These are phyloP conservation scores for Paramyrothecium roridum DNA, from an alignment of 2,329 filamentous ascomycete genomes.

Conservation along the genomic window DNA sequence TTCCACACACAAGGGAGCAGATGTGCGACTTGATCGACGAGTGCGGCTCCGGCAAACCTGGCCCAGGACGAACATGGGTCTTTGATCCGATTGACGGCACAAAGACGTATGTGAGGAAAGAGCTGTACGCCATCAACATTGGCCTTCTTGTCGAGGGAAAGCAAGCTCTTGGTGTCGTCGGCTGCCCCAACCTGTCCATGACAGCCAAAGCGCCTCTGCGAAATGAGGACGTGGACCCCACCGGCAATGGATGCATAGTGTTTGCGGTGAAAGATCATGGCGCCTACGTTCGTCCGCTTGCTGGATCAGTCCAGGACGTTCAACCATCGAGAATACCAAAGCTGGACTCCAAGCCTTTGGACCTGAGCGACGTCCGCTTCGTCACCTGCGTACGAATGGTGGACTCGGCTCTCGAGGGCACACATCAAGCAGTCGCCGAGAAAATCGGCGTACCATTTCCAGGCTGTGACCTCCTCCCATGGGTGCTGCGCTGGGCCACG, in stretches of 20 bases:
- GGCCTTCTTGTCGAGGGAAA: slow-evolving; percentile 47
- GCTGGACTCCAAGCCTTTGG: slow-evolving; percentile 14
- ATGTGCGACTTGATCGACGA: slow-evolving; percentile 53
- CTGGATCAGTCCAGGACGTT: slow-evolving; percentile 14
- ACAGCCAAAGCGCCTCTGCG: slow-evolving; percentile 33
- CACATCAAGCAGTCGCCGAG: slow-evolving; percentile 41
- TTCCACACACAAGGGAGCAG: slow-evolving; percentile 36
- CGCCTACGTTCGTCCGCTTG: slow-evolving; percentile 41
- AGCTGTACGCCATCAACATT: slow-evolving; percentile 57
- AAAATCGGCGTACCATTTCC: slow-evolving; percentile 39
- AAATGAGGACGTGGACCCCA: slow-evolving; percentile 41
- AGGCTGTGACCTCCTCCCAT: slow-evolving; percentile 51
- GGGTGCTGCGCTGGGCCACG: slow-evolving; percentile 54
- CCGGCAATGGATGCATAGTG: slow-evolving; percentile 44
- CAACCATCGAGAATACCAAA: slow-evolving; percentile 28
- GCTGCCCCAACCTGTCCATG: slow-evolving; percentile 40
- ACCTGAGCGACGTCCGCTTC: slow-evolving; percentile 30
- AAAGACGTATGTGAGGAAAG: slow-evolving; percentile 50
- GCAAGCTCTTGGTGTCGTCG: slow-evolving; percentile 49
- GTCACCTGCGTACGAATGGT: slow-evolving; percentile 45
- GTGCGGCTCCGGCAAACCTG: slow-evolving; percentile 39
- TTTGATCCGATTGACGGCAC: slow-evolving; percentile 62
- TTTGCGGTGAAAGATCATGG: slow-evolving; percentile 48
- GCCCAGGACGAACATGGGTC: slow-evolving; percentile 47
- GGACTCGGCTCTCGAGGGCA: slow-evolving; percentile 44